A percentile compares a stretch with the other conserved stretches of the same genome.
phyloP scores from a whole-genome alignment of 352 stramenopile species.

The Phytophthora pistaciae region DNA sequence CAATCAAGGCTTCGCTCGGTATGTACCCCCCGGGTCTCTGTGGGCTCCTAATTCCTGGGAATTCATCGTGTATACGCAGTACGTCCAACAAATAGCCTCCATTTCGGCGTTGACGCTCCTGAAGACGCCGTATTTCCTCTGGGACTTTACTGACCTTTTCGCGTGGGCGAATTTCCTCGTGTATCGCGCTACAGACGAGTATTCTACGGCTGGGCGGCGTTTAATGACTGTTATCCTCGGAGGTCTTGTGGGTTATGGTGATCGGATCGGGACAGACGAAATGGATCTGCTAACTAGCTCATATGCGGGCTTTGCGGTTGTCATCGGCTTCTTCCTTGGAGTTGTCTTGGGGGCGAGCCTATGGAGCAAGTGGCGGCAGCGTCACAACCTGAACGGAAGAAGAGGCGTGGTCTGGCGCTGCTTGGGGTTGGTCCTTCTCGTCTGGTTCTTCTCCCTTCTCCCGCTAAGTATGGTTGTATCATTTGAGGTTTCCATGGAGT shows the following conservation, averaged over 20 bases:
- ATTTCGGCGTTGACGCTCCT: conserved; percentile 63
- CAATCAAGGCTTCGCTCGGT: conserved; percentile 31
- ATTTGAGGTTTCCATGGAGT: conserved; percentile 72
- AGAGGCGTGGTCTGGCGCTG: conserved; percentile 52
- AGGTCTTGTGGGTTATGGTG: conserved; percentile 56
- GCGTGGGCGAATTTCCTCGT: conserved; percentile 66
- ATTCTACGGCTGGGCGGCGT: conserved; percentile 30
- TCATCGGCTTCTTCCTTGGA: conserved; percentile 47
- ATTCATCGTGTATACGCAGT: conserved; percentile 55
- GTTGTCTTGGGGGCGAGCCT: conserved; percentile 29
- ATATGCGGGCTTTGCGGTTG: conserved; percentile 37
- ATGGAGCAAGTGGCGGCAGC: conserved; percentile 17
- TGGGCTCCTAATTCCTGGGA: conserved; percentile 76
- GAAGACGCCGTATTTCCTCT: conserved; percentile 65
- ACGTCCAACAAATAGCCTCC: conserved; percentile 62
- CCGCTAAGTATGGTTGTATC: conserved; percentile 54
- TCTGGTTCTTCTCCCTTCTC: conserved; percentile 65
- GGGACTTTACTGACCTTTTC: conserved; percentile 71
- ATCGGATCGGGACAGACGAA: conserved; percentile 57
- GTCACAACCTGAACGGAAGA: not conserved
- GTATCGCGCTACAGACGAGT: conserved; percentile 23
- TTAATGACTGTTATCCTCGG: conserved; percentile 55
- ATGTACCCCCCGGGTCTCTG: conserved; percentile 13
- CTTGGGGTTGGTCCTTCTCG: conserved; percentile 54
- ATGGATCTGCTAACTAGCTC: conserved; percentile 41